Base-by-base conservation (phyloP, 75 land plant genomes). In the Azolla pinnata region DNA sequence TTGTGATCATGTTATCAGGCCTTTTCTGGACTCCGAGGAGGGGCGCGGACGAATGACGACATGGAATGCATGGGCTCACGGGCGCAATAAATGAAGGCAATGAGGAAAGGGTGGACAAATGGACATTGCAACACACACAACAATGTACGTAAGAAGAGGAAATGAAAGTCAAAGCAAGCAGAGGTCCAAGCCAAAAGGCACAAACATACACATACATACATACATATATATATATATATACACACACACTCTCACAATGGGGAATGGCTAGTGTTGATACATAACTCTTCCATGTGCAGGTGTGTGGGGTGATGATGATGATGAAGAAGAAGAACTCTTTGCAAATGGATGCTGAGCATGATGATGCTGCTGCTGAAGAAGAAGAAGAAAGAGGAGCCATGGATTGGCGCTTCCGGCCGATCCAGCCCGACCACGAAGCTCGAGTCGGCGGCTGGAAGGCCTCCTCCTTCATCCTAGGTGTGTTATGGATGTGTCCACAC, bases 381-480 rank as follows among this genome's bases (percentile, higher is more conserved):
- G 42, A 14, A 14, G 14, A 7, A 38, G 42, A 8, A 38, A 14
- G 14, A 38, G 49, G 21, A 46, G 12, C 21, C 23, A 3, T 46
- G 49, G 49, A 46, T 23, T 46, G 49, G 49, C 49, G 49, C 49
- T 46, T 46, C 49, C n/a, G 49, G 14, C 17, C 2, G 21, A 23
- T 46, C 17, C 3, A 23, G 23, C 49, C 49, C 49, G 21, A 46
- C 4, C 49, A 14, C 23, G n/a, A n/a, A n/a, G n/a, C n/a, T n/a
- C 49, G 49, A 2, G 2, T 46, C 2, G 49, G 49, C 14, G 17
- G 17, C n/a, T 46, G 49, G 49, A 18, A 23, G 14, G 49, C 23
- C 49, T 46, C 49, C 49, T 4, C 21, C 49, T 46, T 46, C 14
- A 46, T 46, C 23, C 49, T 46, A 18, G 49, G 49, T 46, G 21